Conservation (phyloP, 2,329 filamentous ascomycete genomes). For the Microcyclospora pomicola region DNA sequence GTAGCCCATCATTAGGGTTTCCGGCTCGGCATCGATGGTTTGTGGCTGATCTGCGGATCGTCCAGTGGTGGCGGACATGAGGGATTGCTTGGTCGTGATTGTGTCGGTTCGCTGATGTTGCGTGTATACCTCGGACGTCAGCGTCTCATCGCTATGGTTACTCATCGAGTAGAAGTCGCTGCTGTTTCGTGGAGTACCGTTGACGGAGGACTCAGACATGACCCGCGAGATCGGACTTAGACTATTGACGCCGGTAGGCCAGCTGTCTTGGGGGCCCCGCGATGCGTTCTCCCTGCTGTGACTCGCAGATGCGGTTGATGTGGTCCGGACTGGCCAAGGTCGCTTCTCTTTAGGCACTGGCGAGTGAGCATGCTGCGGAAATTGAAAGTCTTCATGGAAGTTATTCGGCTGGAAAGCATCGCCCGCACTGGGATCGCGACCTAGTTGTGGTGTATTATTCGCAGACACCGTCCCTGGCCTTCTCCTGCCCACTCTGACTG, state of each 20-base stretch:
- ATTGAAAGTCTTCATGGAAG: slow-evolving; percentile 15
- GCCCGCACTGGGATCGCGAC: slow-evolving; percentile 9
- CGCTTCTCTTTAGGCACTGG: slow-evolving; percentile 18
- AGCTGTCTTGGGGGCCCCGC: slow-evolving; percentile 20
- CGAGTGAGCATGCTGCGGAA: slow-evolving; percentile 10
- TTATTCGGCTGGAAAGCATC: slow-evolving; percentile 4
- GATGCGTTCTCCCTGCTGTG: slow-evolving; percentile 10
- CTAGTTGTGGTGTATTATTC: slow-evolving; percentile 18
- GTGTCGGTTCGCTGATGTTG: slow-evolving; percentile 27
- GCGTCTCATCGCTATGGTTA: slow-evolving; percentile 86
- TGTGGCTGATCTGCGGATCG: slow-evolving; percentile 19
- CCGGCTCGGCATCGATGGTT: slow-evolving; percentile 40
- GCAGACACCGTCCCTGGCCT: slow-evolving; percentile 18
- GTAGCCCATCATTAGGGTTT: slow-evolving; percentile 95
- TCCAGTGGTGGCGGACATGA: slow-evolving; percentile 23
- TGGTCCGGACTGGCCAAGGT: slow-evolving; percentile 13
- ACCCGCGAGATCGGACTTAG: slow-evolving; percentile 49
- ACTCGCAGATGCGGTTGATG: too few species aligned
- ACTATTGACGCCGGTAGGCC: slow-evolving; percentile 34
- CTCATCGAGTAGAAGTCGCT: slow-evolving; percentile 90
- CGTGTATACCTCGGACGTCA: slow-evolving; percentile 65
- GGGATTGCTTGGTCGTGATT: slow-evolving; percentile 36
- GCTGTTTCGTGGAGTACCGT: slow-evolving; percentile 74
- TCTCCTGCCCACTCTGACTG: slow-evolving; percentile 12
- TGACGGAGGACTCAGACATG: slow-evolving; percentile 62